These are phyloP conservation scores for Combretum micranthum DNA, from an alignment of 345 rosid species.

Conservation along the genomic window DNA sequence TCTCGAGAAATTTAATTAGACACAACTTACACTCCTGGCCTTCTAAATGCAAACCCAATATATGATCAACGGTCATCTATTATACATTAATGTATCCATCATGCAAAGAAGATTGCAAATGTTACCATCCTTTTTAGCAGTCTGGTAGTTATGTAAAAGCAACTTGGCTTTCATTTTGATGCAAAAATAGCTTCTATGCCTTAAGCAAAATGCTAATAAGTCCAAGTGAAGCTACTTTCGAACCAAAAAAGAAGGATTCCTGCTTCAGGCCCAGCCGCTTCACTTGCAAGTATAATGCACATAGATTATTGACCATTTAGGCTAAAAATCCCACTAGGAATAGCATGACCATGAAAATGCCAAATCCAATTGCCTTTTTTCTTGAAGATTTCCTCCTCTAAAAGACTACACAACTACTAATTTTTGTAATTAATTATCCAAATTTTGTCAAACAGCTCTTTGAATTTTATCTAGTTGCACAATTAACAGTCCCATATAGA, in stretches of 20 bases:
- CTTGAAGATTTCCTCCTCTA: slow-evolving; percentile 30
- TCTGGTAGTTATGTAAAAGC: background rate
- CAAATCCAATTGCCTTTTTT: no score
- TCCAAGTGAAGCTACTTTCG: slow-evolving; percentile 60
- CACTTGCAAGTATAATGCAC: slow-evolving; percentile 60
- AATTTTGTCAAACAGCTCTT: no score
- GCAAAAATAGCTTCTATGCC: slow-evolving; percentile 85
- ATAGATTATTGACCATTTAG: slow-evolving; percentile 59
- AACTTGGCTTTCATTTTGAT: slow-evolving; percentile 31
- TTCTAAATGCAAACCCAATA: no score
- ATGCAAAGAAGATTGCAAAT: background rate
- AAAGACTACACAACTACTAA: slow-evolving; percentile 43
- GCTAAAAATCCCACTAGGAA: slow-evolving; percentile 63
- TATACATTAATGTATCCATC: no score
- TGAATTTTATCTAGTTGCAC: no score
- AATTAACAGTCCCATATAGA: no score
- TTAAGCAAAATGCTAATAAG: slow-evolving; percentile 43
- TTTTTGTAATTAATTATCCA: no score
- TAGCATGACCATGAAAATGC: slow-evolving; percentile 55
- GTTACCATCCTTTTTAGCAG: background rate
- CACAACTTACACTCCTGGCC: no score
- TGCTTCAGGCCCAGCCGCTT: slow-evolving; percentile 44
- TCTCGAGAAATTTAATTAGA: no score
- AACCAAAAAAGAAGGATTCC: slow-evolving; percentile 43
- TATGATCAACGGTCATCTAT: no score